Conservation (phyloP, 352 stramenopile species). For the Paralagenidium karlingii region DNA sequence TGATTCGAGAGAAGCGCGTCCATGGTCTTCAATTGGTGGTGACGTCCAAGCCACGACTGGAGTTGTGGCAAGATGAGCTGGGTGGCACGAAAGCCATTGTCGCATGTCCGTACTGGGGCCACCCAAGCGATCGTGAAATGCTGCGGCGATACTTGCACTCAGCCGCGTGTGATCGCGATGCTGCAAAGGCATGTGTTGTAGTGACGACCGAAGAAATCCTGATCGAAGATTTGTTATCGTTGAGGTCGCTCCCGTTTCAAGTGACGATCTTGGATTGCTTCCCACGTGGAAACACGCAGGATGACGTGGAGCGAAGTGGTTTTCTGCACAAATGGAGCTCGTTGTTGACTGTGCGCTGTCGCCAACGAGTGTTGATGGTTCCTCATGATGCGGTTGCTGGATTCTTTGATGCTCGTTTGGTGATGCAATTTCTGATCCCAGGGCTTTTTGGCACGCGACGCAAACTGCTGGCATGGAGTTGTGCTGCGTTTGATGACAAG, state of each 20-base stretch:
- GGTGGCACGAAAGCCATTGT: constrained; percentile 10
- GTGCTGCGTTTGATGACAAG: constrained; percentile 25
- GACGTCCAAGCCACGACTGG: constrained; percentile 19
- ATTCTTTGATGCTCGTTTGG: constrained; percentile 25
- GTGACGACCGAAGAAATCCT: constrained; percentile 46
- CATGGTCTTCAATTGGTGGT: constrained; percentile 26
- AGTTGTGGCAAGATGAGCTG: constrained; percentile 22
- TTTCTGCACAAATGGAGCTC: constrained; percentile 21
- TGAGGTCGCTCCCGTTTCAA: constrained; percentile 31
- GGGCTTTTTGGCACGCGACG: constrained; percentile 51
- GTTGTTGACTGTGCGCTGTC: constrained; percentile 41
- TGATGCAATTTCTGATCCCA: constrained; percentile 61
- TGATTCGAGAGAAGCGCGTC: not conserved
- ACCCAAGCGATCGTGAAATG: constrained; percentile 18
- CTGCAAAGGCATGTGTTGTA: constrained; percentile 25
- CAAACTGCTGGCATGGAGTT: constrained; percentile 64
- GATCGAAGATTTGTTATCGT: constrained; percentile 22
- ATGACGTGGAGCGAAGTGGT: constrained; percentile 10
- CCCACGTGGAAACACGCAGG: constrained; percentile 17
- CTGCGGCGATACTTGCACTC: constrained; percentile 21
- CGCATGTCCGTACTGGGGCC: constrained; percentile 45
- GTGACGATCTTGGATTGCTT: constrained; percentile 18
- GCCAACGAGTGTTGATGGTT: constrained; percentile 43
- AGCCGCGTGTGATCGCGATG: constrained; percentile 18
- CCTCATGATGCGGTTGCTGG: not conserved